These are phyloP conservation scores for Neopestalotiopsis sp. DNA, from an alignment of 2,329 filamentous ascomycete species.

Conservation along the genomic window DNA sequence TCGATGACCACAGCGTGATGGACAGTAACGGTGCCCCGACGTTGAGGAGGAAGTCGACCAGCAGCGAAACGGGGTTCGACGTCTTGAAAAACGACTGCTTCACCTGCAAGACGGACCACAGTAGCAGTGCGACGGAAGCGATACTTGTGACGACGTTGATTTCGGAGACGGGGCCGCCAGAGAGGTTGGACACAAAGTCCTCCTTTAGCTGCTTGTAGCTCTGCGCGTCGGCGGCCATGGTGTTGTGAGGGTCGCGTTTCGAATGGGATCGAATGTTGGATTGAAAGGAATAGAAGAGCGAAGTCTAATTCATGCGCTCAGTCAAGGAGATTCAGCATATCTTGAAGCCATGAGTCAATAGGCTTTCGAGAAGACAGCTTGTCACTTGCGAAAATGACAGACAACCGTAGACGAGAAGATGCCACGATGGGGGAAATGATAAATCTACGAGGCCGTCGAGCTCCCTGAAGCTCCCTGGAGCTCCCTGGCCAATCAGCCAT, in stretches of 20 bases:
- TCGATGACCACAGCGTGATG: constrained; percentile 81
- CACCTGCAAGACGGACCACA: constrained; percentile 89
- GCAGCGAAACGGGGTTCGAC: constrained; percentile 69
- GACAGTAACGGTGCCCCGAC: constrained; percentile 82
- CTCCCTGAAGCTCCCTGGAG: neutral
- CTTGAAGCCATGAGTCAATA: neutral
- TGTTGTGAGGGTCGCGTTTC: constrained; percentile 12
- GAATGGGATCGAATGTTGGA: neutral
- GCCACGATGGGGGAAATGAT: constrained; percentile 7
- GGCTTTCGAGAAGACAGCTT: neutral
- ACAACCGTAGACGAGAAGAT: neutral
- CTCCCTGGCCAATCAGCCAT: neutral
- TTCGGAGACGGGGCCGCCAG: constrained; percentile 81
- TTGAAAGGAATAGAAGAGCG: neutral
- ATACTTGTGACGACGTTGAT: constrained; percentile 87
- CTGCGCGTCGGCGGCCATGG: constrained; percentile 40
- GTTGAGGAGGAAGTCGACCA: constrained; percentile 88
- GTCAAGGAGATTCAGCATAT: neutral
- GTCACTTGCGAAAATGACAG: neutral
- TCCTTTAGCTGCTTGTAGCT: constrained; percentile 93
- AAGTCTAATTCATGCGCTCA: neutral
- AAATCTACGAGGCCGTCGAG: neutral
- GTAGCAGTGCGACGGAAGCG: constrained; percentile 81
- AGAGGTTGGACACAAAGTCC: constrained; percentile 91
- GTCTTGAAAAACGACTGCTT: constrained; percentile 83